Conservation (phyloP, 2,329 filamentous ascomycete genomes). For the Sclerotinia spermophila region DNA sequence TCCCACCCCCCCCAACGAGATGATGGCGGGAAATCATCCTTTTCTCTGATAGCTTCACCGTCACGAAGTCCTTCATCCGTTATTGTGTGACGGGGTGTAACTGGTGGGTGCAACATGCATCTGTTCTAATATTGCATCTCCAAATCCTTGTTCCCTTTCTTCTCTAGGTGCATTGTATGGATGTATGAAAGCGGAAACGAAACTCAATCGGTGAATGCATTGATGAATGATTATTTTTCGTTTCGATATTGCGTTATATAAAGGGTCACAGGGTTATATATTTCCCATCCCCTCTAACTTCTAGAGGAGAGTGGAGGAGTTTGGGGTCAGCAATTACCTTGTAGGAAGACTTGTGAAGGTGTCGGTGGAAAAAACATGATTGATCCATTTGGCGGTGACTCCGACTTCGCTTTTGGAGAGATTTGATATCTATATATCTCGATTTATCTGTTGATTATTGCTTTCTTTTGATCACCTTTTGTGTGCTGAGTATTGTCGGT, state of each 20-base stretch:
- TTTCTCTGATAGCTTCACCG: neutral
- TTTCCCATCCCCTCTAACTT: neutral
- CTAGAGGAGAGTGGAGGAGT: neutral
- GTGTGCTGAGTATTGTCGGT: neutral
- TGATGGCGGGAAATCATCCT: neutral
- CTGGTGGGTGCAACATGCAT: neutral
- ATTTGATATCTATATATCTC: neutral
- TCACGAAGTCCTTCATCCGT: constrained; percentile 3
- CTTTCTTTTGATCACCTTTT: neutral
- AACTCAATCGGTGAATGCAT: neutral
- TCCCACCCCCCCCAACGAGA: neutral
- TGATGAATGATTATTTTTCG: neutral
- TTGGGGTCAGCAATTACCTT: neutral
- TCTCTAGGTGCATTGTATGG: neutral
- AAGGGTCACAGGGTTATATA: neutral
- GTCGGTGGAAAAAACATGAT: neutral
- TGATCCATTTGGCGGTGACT: constrained; percentile 3
- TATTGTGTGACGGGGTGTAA: neutral
- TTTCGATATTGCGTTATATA: neutral
- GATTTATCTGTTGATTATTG: neutral
- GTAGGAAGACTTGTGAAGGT: neutral
- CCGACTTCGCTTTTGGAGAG: neutral
- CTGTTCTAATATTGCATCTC: neutral
- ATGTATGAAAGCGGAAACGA: neutral
- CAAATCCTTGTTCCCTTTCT: neutral